phyloP scores from a whole-genome alignment of 2,329 filamentous ascomycete species.

The Samsoniella hepiali region DNA sequence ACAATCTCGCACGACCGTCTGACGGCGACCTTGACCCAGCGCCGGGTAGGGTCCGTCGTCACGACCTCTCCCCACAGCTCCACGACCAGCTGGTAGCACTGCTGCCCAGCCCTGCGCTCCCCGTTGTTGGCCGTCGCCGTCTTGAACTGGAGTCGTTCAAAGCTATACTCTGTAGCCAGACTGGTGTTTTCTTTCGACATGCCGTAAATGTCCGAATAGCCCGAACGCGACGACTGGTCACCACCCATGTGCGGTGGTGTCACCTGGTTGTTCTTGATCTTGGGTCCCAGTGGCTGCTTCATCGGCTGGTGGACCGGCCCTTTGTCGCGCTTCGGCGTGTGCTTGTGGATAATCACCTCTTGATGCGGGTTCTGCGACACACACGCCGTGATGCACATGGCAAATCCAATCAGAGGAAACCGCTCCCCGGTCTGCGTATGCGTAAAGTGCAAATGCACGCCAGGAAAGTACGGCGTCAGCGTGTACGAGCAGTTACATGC shows the following conservation, averaged over 20 bases:
- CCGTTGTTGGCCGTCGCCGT: slow-evolving; percentile 92
- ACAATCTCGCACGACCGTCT: slow-evolving; percentile 78
- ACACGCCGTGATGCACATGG: slow-evolving; percentile 80
- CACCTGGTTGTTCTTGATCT: slow-evolving; percentile 31
- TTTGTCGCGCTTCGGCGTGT: slow-evolving; percentile 89
- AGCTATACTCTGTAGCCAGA: slow-evolving; percentile 57
- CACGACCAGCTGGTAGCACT: slow-evolving; percentile 88
- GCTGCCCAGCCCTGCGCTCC: slow-evolving; percentile 83
- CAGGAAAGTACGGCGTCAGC: slow-evolving; percentile 55
- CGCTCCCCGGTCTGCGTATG: slow-evolving; percentile 47
- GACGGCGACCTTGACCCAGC: slow-evolving; percentile 68
- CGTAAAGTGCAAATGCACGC: slow-evolving; percentile 50
- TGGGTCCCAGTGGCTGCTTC: slow-evolving; percentile 64
- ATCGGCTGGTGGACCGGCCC: slow-evolving; percentile 74
- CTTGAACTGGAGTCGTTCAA: slow-evolving; percentile 93
- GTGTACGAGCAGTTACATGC: slow-evolving; percentile 77
- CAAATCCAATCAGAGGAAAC: slow-evolving; percentile 69
- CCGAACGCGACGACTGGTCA: neutral
- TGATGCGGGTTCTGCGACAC: slow-evolving; percentile 75
- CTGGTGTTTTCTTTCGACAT: slow-evolving; percentile 31
- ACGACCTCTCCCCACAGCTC: slow-evolving; percentile 74
- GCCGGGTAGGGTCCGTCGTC: slow-evolving; percentile 39
- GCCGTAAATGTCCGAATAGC: neutral
- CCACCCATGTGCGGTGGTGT: slow-evolving; percentile 9
- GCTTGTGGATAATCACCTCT: slow-evolving; percentile 79